Evolutionary conservation across 2,329 filamentous ascomycete genomes (phyloP), one percentile per base, ranked within the genome.

Genomic region (Alternaria sp.): DNA sequence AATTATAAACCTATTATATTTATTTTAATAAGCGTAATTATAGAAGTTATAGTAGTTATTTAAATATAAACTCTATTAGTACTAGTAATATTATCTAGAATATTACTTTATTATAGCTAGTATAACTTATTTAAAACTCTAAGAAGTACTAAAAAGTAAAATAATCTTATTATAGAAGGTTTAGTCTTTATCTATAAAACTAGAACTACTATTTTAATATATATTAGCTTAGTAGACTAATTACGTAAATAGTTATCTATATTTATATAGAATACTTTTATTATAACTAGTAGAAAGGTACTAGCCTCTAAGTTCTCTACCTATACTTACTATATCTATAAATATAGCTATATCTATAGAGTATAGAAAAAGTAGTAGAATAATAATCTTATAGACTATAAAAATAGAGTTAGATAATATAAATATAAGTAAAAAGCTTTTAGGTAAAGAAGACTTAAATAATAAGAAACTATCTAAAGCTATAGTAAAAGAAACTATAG

Each of bases 221-320:
- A 21, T 30, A 40, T 60, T 60, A 7, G 23, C 28, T 63, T 3
- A 51, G 19, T 57, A 17, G 52, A 57, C 57, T 56, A 25, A 40
- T 51, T 53, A 63, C 32, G 47, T 63, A 11, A 25, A 57, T 60
- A 19, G 40, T 43, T 15, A 63, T 63, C 51, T 15, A 59, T 23
- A 54, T 56, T 49, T 56, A 32, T 59, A 23, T n/a, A 59, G 3
- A 21, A 52, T 55, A 30, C 26, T 17, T 60, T 57, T 57, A 19
- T 63, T 52, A 32, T 5, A 19, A 25, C 47, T 7, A 59, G 36
- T 11, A 59, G 47, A 36, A 52, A 59, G 36, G 25, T 59, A 26
- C 47, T 59, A n/a, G 25, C 47, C 36, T 32, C 47, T 45, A 46
- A 21, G 19, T 53, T 59, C 36, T 52, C 36, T 12, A 52, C 15